Base-by-base conservation (phyloP, 2,329 filamentous ascomycete species). In the Neofusicoccum kwambonambiense region DNA sequence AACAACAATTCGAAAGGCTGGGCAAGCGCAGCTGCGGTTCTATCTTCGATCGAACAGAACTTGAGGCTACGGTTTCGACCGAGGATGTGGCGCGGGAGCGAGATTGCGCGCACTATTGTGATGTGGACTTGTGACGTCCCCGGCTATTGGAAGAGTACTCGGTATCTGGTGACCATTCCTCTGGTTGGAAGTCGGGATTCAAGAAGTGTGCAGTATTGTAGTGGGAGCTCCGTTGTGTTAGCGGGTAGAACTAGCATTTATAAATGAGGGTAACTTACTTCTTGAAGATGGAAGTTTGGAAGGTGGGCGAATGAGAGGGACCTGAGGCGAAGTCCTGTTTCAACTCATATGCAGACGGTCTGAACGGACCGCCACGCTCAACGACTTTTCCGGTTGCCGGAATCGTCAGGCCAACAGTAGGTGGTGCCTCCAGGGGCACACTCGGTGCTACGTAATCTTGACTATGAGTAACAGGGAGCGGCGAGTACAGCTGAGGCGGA, bases 101-200 rank as follows among this genome's bases (percentile, higher is more conserved):
- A 6, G 35, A 22, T 62, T 17, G 45, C 12, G 42, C 35, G 44
- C 35, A 42, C 62, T 64, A 66, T 49, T 66, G 65, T 7, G 65
- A 66, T 5, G 58, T 69, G 7, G 74, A 76, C 67, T 78, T 78
- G 70, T 77, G 73, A 61, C 75, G 74, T 37, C 73, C 72, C 67
- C 75, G 75, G 49, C 74, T 73, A 42, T 71, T 71, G 56, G 35
- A 44, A 15, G 74, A 77, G 37, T 76, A 72, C 66, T 81, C 82
- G 58, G 83, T 81, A 19, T 81, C 80, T 3, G 82, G 82, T 67
- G 75, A 76, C 81, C 82, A 84, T 66, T 83, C 80, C 68, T 84
- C 81, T 5, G 82, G 82, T 65, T 84, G 80, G 69, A 84, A 84
- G 37, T 83, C 80, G 19, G 80, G 79, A 67, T 83, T 84, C 66